Base-by-base conservation (phyloP, 257 asterid species). In the Salvia rosmarinus region DNA sequence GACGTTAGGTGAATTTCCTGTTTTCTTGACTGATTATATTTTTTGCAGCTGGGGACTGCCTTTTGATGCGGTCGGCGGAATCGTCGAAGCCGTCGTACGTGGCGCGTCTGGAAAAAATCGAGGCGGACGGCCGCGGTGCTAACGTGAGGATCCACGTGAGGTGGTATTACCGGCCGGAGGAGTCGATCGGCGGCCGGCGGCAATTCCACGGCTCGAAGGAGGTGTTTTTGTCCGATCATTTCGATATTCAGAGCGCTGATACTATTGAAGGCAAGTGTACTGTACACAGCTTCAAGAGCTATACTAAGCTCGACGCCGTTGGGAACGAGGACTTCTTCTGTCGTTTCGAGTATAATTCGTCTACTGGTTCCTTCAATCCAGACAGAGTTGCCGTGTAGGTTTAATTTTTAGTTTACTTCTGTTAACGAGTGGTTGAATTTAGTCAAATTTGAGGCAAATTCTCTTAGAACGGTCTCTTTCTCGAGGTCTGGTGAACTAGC, bases 161-260 rank as follows among this genome's bases (percentile, higher is more conserved):
- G 64, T 90, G 98, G 97, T 93, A 93, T 61, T 93, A 93, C 81
- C 96, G 98, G 46, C 98, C 98, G 73, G 98, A 93, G 70, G 98
- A 93, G 77, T 90, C 98, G 73, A 80, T 90, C 82, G 98, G 96
- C 1, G 98, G 98, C 3, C 88, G 98, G 23, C 80, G 97, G 9
- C 96, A 85, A 67, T 93, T 90, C 68, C 98, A 93, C 80, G 96
- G 98, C 71, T 84, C 90, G 11, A 93, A 93, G 78, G 98, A 93
- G 86, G 71, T 93, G 55, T 93, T 93, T 73, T 79, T 93, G 74
- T 93, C 98, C 12, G 98, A 93, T 81, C 98, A 93, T 55, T 86
- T 73, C 13, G 98, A 93, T 85, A 66, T 75, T 52, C 98, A 93
- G 87, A 90, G 98, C 34, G 96, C 87, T 13, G 97, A 93, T 57